Evolutionary conservation across 2,329 filamentous ascomycete genomes (phyloP), one percentile per base, ranked within the genome.

Genomic region (Pseudonectria buxi): DNA sequence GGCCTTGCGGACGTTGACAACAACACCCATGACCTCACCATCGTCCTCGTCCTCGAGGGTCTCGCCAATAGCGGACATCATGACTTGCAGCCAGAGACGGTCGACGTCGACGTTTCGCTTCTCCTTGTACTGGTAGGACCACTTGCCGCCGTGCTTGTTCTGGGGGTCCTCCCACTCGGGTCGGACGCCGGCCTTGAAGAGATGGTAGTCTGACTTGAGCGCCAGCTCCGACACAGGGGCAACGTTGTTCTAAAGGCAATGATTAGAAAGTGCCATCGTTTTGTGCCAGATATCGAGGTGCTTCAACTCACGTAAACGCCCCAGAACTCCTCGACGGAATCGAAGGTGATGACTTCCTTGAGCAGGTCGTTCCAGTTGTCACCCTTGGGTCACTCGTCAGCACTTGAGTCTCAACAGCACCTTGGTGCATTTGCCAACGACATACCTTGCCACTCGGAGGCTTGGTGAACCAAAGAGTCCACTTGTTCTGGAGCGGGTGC

Each of bases 391-490:
- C 25, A 24, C 18, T 39, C 18, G 18, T 61, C 41, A 59, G 46
- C 43, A 35, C 24, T 36, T 48, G 30, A 53, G 40, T n/a, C 26
- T 26, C 26, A 18, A 6, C 13, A n/a, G n/a, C n/a, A n/a, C n/a
- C n/a, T n/a, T n/a, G n/a, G n/a, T n/a, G n/a, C n/a, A n/a, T n/a
- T n/a, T n/a, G n/a, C n/a, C 15, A 7, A 30, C 35, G 30, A 54
- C 70, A 41, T 65, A 92, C 88, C 83, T 94, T 95, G 69, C 88
- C 89, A 61, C 82, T 94, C 28, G 90, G 85, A 35, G 92, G 90
- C 77, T 96, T 96, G 56, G 90, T 96, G 73, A 96, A 98, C 94
- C 94, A 98, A 37, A 98, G 74, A 40, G 92, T 96, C 92, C 92
- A 98, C 61, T 86, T 84, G 73, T 95, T 85, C 76, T 94, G 89